Conservation (phyloP, 2,329 filamentous ascomycete species). For the Xylariaceae sp. region DNA sequence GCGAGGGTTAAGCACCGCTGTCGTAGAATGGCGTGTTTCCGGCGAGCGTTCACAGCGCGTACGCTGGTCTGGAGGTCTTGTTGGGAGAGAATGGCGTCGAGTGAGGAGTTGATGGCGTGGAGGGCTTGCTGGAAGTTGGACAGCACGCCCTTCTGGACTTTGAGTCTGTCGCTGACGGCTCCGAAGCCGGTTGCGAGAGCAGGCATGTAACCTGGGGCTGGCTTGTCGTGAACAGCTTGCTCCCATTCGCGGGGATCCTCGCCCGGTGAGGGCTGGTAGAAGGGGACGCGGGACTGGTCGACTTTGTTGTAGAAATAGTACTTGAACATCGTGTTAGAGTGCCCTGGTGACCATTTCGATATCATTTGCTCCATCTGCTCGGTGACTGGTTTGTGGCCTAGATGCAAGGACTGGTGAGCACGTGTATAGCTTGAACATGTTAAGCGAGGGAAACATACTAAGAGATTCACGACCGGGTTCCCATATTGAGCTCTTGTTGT, state of each 20-base stretch:
- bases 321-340: conserved; percentile 70
- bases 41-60: conserved; percentile 67
- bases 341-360: conserved; percentile 71
- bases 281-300: conserved; percentile 70
- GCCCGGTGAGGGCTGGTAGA: conserved; percentile 66
- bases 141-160: conserved; percentile 68
- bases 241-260: conserved; percentile 82
- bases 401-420: conserved; percentile 15
- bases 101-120: conserved; percentile 74
- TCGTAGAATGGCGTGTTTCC: conserved; percentile 70
- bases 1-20: conserved; percentile 73
- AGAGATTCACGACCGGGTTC: conserved; percentile 32
- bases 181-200: conserved; percentile 73
- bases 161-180: conserved; percentile 68
- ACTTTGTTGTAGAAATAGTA: conserved; percentile 88
- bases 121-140: conserved; percentile 67
- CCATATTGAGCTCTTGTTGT: conserved; percentile 28
- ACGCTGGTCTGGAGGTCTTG: conserved; percentile 77
- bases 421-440: not conserved
- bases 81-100: conserved; percentile 69
- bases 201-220: conserved; percentile 72
- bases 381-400: conserved; percentile 68
- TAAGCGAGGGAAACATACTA: conserved; percentile 16
- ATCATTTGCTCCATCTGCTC: conserved; percentile 71
- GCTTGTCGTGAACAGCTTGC: conserved; percentile 77